Percentiles rank a stretch among this genome's conserved stretches.
Conservation (phyloP, 768 basidiomycete species). For the Mycena metata region DNA sequence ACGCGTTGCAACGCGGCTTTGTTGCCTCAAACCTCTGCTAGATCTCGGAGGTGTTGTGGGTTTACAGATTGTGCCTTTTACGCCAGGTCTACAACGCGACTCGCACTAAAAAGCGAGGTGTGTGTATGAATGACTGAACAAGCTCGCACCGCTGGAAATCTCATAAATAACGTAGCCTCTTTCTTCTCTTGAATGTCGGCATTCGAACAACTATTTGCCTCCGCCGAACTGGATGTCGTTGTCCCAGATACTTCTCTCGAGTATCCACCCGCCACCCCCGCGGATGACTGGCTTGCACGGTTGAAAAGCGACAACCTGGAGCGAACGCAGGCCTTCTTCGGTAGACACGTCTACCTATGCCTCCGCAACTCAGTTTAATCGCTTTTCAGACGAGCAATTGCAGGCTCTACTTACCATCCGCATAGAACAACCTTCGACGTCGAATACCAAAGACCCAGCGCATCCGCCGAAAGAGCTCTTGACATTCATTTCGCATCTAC, state of each 20-base stretch:
- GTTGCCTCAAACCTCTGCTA: too few species aligned
- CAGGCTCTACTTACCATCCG: slow-evolving; percentile 63
- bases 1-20: too few species aligned
- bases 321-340: slow-evolving; percentile 81
- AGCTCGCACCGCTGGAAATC: neutral
- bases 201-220: slow-evolving; percentile 74
- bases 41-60: too few species aligned
- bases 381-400: slow-evolving; percentile 67
- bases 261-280: slow-evolving; percentile 62
- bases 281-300: slow-evolving; percentile 70
- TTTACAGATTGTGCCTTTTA: too few species aligned
- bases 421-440: slow-evolving; percentile 70
- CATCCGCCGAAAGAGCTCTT: slow-evolving; percentile 64
- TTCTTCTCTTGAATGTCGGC: slow-evolving; percentile 46
- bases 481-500: slow-evolving; percentile 74
- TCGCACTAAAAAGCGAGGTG: too few species aligned
- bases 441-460: slow-evolving; percentile 50
- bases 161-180: neutral
- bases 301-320: slow-evolving; percentile 61
- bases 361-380: slow-evolving; percentile 9
- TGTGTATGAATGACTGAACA: too few species aligned
- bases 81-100: too few species aligned
- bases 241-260: slow-evolving; percentile 75
- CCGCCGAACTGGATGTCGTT: slow-evolving; percentile 70
- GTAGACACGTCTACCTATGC: slow-evolving; percentile 54